Evolutionary conservation across 257 asterid genomes (phyloP).

Genomic region (Scutellaria minor): DNA sequence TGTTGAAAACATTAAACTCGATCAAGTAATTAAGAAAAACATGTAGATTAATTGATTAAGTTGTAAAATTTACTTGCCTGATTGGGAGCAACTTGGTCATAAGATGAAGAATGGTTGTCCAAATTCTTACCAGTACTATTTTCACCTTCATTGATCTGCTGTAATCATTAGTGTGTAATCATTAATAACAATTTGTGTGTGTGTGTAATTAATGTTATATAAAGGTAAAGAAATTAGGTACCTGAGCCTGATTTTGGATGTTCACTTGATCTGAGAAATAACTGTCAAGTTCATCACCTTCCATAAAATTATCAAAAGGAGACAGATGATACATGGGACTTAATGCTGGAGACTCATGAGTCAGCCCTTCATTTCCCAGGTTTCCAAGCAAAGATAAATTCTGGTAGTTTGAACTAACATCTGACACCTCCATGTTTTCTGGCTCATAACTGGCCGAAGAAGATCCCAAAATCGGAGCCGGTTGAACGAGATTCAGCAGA

Average conservation of each 20-base stretch:
- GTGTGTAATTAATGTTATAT: too few relatives aligned
- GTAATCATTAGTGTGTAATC: too few relatives aligned
- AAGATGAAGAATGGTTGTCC: too few relatives aligned
- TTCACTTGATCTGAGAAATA: slow-evolving; percentile 31
- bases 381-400: not conserved
- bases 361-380: not conserved
- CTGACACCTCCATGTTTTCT: not conserved
- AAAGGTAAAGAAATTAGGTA: not conserved
- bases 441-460: not conserved
- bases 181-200: too few relatives aligned
- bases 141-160: too few relatives aligned
- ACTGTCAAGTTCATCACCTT: slow-evolving; percentile 8
- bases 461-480: not conserved
- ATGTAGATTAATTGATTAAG: too few relatives aligned
- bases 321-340: slow-evolving; percentile 15
- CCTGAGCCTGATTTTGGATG: slow-evolving; percentile 33
- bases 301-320: slow-evolving; percentile 22
- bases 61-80: too few relatives aligned
- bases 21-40: too few relatives aligned
- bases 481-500: not conserved
- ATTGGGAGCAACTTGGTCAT: too few relatives aligned
- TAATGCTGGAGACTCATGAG: slow-evolving; percentile 16
- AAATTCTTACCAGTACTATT: too few relatives aligned
- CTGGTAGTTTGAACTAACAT: not conserved
- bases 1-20: not conserved